These are phyloP conservation scores for Triticum timopheevii DNA, from an alignment of 176 grass and related monocot species.

Conservation along the genomic window DNA sequence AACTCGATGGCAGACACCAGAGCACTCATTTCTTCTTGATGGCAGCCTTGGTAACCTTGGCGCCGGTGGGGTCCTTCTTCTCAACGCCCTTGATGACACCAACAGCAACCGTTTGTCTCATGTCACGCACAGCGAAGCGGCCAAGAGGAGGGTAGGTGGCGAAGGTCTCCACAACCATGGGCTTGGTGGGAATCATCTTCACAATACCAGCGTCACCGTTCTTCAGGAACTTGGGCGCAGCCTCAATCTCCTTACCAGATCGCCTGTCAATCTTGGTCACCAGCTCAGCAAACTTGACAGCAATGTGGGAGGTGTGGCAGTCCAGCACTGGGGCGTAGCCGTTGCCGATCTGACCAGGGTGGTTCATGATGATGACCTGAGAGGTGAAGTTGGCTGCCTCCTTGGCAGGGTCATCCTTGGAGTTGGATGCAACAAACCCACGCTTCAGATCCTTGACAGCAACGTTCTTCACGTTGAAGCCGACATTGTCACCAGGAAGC, in stretches of 20 bases:
- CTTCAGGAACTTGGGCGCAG: constrained; percentile 89
- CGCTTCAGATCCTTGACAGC: constrained; percentile 6
- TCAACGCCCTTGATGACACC: constrained; percentile 34
- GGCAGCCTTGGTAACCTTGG: neutral
- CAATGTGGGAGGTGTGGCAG: constrained; percentile 35
- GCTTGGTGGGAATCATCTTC: constrained; percentile 97
- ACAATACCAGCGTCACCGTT: constrained; percentile 87
- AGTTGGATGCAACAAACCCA: constrained; percentile 15
- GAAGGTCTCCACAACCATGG: constrained; percentile 94
- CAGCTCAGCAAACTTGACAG: constrained; percentile 37
- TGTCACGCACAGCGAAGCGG: constrained; percentile 73
- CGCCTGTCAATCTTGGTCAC: constrained; percentile 31
- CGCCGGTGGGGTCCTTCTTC: neutral
- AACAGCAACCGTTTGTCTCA: constrained; percentile 81
- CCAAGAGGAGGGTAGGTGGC: constrained; percentile 64
- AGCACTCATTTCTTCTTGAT: neutral
- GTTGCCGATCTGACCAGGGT: constrained; percentile 35
- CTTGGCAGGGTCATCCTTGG: constrained; percentile 4
- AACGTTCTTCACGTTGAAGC: constrained; percentile 8
- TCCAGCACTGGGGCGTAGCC: constrained; percentile 35
- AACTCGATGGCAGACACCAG: neutral
- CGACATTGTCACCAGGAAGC: constrained; percentile 5
- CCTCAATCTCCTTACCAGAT: constrained; percentile 90
- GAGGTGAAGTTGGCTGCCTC: neutral
- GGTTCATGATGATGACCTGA: constrained; percentile 33